These are phyloP conservation scores for Solanum microdontum DNA, from an alignment of 257 asterid genomes.

Conservation along the genomic window DNA sequence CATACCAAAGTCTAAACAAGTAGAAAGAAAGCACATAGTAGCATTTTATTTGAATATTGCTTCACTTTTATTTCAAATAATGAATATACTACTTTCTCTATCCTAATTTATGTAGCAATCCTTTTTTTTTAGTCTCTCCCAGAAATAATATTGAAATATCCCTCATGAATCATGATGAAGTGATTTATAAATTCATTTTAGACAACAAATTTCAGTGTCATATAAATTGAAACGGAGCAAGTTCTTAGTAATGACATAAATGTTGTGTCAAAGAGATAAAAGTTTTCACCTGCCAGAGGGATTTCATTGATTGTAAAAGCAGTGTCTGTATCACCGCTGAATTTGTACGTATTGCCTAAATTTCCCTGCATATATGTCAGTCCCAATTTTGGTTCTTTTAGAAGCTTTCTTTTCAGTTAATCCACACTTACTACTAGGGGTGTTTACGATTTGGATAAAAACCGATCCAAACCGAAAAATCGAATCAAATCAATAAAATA, in stretches of 20 bases:
- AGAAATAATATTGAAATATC: not conserved
- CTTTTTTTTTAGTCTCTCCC: too few relatives aligned
- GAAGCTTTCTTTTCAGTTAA: not conserved
- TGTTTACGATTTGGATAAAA: too few relatives aligned
- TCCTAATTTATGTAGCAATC: not conserved
- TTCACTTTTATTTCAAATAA: not conserved
- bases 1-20: not conserved
- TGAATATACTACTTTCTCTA: not conserved
- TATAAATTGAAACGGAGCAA: too few relatives aligned
- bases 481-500: too few relatives aligned
- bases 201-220: too few relatives aligned
- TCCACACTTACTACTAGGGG: not conserved
- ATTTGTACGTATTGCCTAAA: not conserved
- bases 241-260: not conserved
- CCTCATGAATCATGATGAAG: not conserved
- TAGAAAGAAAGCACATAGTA: not conserved
- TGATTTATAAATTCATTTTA: too few relatives aligned
- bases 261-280: not conserved
- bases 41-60: not conserved
- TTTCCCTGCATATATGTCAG: slow-evolving; percentile 2
- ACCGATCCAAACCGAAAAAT: too few relatives aligned
- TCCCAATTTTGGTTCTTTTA: not conserved
- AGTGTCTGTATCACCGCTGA: not conserved
- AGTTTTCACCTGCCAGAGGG: not conserved
- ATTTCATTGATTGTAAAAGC: not conserved